Evolutionary conservation across 306 rosid genomes (phyloP), one percentile per base, ranked within the genome.

Genomic region (Acmispon strigosus): DNA sequence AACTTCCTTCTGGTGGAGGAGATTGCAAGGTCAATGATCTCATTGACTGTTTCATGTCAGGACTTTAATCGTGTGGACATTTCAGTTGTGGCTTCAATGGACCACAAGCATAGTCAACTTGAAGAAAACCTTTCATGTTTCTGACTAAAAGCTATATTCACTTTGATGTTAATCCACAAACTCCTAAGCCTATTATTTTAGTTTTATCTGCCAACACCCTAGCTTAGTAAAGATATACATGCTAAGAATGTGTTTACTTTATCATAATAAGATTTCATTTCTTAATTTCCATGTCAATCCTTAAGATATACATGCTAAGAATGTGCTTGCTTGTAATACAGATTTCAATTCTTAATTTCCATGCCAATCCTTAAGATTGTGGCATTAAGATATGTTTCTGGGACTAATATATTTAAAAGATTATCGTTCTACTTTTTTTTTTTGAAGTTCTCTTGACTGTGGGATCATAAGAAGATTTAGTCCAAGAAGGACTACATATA

Each of bases 1-100:
- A 41, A 54, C 77, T 70, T 69, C 82, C 10, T 80, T 81, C 36
- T 85, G 88, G 89, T 83, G 86, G 98, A 73, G 20, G 65, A 84
- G 84, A 73, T 84, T 80, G 86, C 39, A 20, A 72, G 85, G 83
- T 68, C 86, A 78, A 75, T 80, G 88, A 83, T 48, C 64, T 9
- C 17, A 32, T 60, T 15, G 60, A 34, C 75, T 72, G 9, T 73
- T 9, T 34, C 63, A 16, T 56, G 32, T 3, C 32, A 27, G 32
- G 32, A 4, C 32, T 27, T 27, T 27, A 52, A 10, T 5, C 53
- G 44, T 43, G 44, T 24, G 9, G 49, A 48, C 16, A 55, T 53
- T 36, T 27, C 32, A 22, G 24, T 22, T 22, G 24, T 22, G 24
- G 24, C 24, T 22, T 22, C 1, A 22, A 22, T 22, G 24, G 27